Evolutionary conservation across 2,329 filamentous ascomycete genomes (phyloP).

Genomic region (Aureobasidium sp.): DNA sequence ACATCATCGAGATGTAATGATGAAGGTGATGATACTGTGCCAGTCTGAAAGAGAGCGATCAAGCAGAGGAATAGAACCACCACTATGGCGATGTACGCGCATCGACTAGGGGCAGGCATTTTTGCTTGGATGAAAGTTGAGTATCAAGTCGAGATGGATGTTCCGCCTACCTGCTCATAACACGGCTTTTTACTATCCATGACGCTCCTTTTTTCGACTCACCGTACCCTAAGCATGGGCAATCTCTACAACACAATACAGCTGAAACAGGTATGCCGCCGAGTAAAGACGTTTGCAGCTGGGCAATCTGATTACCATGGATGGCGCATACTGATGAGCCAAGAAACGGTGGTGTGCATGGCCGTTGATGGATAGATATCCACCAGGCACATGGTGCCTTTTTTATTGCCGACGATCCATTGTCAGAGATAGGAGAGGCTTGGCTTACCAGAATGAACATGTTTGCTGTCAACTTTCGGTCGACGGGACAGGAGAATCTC

Average conservation of each 20-base stretch:
- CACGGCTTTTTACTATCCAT: not conserved
- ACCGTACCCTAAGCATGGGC: not conserved
- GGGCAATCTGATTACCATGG: not conserved
- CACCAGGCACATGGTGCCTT: constrained; percentile 1
- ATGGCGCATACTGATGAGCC: constrained; percentile 2
- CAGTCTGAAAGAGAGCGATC: constrained; percentile 4
- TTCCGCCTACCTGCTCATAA: not conserved
- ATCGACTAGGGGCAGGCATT: constrained; percentile 2
- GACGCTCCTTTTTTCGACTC: constrained; percentile 5
- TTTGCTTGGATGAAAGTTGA: not conserved
- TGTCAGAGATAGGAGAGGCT: not conserved
- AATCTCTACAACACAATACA: not conserved
- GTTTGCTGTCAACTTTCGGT: not conserved
- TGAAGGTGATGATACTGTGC: not conserved
- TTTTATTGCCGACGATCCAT: not conserved
- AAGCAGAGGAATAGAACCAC: not conserved
- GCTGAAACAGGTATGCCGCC: not conserved
- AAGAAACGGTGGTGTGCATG: constrained; percentile 4
- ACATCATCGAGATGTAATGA: constrained; percentile 7
- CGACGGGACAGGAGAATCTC: not conserved
- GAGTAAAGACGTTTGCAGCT: not conserved
- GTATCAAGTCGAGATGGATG: not conserved
- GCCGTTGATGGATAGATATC: not conserved
- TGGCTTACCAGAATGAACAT: not conserved
- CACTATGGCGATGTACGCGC: not conserved